Conservation (phyloP, 2,329 filamentous ascomycete genomes). For the Ophiocordyceps sinensis region DNA sequence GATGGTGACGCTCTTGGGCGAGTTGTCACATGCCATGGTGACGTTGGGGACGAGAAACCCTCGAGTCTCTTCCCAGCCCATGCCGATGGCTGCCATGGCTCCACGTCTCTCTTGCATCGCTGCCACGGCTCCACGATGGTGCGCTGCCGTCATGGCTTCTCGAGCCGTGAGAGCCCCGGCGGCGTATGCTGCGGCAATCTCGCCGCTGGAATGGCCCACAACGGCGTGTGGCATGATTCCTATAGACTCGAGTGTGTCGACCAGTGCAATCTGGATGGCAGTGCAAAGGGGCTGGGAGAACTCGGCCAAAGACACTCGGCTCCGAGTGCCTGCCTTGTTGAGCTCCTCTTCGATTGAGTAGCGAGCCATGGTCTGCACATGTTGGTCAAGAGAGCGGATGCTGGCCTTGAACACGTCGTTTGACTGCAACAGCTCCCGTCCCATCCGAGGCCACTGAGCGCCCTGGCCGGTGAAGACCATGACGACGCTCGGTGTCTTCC, state of each 20-base stretch:
- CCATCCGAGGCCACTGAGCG: too few species aligned
- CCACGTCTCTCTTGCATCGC: too few species aligned
- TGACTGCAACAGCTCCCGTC: too few species aligned
- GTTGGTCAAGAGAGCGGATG: too few species aligned
- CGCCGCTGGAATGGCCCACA: slow-evolving; percentile 31
- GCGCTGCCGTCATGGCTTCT: slow-evolving; percentile 15
- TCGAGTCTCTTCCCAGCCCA: slow-evolving; percentile 13
- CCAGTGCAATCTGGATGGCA: slow-evolving; percentile 12
- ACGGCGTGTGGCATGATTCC: slow-evolving; percentile 19
- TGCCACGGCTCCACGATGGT: slow-evolving; percentile 6
- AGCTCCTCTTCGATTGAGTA: too few species aligned
- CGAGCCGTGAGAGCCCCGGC: slow-evolving; percentile 6
- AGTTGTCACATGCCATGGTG: slow-evolving; percentile 1
- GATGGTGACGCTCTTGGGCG: neutral
- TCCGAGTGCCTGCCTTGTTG: too few species aligned
- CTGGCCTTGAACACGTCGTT: too few species aligned
- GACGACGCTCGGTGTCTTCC: too few species aligned
- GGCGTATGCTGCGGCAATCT: slow-evolving; percentile 23
- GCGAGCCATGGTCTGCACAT: too few species aligned
- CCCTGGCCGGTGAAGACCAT: too few species aligned
- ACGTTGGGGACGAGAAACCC: slow-evolving; percentile 8
- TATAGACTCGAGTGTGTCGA: slow-evolving; percentile 13
- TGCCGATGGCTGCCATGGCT: slow-evolving; percentile 12
- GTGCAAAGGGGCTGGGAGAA: slow-evolving; percentile 14
- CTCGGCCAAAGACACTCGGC: too few species aligned